Conservation (phyloP, 805 yeast species). For the Candida palmyrensis region DNA sequence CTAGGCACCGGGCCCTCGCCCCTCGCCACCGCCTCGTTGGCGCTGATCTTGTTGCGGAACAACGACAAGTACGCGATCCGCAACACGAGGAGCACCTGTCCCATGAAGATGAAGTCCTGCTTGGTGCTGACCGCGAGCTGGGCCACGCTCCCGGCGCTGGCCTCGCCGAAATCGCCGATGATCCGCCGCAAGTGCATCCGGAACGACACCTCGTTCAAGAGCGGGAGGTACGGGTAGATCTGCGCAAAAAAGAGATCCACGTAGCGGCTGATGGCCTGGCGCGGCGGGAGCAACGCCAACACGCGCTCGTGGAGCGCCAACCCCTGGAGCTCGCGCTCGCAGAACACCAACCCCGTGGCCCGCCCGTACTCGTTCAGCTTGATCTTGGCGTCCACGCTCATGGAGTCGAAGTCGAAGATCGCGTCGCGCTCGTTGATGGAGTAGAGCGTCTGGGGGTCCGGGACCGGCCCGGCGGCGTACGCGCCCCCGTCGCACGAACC, state of each 20-base stretch:
- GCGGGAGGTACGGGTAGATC: constrained; percentile 59
- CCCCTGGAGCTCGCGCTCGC: not conserved
- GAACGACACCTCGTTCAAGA: constrained; percentile 52
- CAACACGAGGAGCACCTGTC: constrained; percentile 9
- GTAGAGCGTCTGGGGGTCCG: not conserved
- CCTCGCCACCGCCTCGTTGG: constrained; percentile 14
- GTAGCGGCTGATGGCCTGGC: too few relatives aligned
- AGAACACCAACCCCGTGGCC: constrained; percentile 1
- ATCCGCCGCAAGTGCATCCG: constrained; percentile 34
- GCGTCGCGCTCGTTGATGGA: not conserved
- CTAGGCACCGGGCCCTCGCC: constrained; percentile 16
- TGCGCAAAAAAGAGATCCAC: too few relatives aligned
- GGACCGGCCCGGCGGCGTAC: not conserved
- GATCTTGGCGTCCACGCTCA: not conserved
- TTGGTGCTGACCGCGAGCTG: constrained; percentile 21
- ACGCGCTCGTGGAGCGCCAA: not conserved
- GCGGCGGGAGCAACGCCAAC: too few relatives aligned
- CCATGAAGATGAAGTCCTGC: constrained; percentile 13
- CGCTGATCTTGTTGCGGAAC: constrained; percentile 10
- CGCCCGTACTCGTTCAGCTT: not conserved
- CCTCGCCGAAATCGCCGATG: constrained; percentile 24
- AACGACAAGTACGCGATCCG: constrained; percentile 9
- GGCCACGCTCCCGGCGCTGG: constrained; percentile 11
- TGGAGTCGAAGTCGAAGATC: too few relatives aligned
- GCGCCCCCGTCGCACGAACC: not conserved